Percentiles rank a stretch among this genome's conserved stretches.
Evolutionary conservation across 2,329 filamentous ascomycete species (phyloP).

Genomic region (Colletotrichum orchidophilum): DNA sequence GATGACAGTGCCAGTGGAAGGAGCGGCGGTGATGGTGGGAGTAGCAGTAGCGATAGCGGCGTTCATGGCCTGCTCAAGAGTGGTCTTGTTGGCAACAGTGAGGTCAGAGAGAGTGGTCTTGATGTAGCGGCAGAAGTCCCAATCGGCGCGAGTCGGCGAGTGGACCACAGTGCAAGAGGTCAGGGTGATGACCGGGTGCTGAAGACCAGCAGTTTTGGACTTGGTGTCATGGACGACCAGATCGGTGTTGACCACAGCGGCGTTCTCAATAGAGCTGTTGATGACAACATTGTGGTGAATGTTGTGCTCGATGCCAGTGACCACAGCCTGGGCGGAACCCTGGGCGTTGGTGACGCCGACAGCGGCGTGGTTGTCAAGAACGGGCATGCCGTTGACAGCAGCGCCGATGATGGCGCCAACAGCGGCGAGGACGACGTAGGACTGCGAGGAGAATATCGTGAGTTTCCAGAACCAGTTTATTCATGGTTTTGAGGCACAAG

Average conservation of each 20-base stretch:
- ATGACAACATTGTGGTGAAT: neutral
- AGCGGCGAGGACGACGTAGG: neutral
- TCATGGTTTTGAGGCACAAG: rapidly evolving
- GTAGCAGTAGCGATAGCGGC: neutral
- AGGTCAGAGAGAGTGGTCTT: neutral
- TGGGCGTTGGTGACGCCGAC: neutral
- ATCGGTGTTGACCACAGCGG: too few species aligned
- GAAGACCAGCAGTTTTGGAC: too few species aligned
- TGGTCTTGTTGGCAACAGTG: neutral
- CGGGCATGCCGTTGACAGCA: neutral
- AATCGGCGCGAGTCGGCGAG: too few species aligned
- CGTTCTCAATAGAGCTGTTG: too few species aligned
- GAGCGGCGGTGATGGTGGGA: neutral
- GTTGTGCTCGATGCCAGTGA: neutral
- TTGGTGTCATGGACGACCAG: neutral
- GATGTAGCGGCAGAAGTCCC: too few species aligned
- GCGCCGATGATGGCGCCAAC: neutral
- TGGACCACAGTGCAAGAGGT: too few species aligned
- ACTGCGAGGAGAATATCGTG: neutral
- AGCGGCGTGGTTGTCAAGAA: neutral
- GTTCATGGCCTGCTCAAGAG: neutral
- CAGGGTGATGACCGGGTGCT: neutral
- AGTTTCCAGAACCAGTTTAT: neutral
- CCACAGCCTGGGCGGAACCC: neutral
- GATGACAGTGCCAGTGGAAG: neutral